Evolutionary conservation across 2,329 filamentous ascomycete genomes (phyloP).

Genomic region (Microsporum ferrugineum): DNA sequence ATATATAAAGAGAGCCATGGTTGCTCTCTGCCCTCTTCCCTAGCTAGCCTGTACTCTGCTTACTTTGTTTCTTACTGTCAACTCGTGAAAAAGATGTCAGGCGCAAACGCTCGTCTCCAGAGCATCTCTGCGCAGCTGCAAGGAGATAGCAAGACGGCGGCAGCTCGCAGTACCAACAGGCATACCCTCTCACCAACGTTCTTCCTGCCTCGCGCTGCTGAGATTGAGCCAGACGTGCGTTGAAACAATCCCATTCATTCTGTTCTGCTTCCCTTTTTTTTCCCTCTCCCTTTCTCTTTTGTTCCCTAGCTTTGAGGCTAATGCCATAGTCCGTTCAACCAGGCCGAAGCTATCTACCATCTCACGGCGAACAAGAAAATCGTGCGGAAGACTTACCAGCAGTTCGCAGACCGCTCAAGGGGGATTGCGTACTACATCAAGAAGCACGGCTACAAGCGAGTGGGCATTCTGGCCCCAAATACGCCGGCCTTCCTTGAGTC

Average conservation of each 20-base stretch:
- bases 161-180: slow-evolving; percentile 28
- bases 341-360: slow-evolving; percentile 74
- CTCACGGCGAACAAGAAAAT: slow-evolving; percentile 64
- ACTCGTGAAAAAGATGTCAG: slow-evolving; percentile 17
- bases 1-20: neutral
- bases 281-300: neutral
- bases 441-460: slow-evolving; percentile 59
- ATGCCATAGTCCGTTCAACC: neutral
- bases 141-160: slow-evolving; percentile 17
- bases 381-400: slow-evolving; percentile 64
- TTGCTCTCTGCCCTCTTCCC: neutral
- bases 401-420: slow-evolving; percentile 73
- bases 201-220: slow-evolving; percentile 74
- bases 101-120: slow-evolving; percentile 20
- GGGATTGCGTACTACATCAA: slow-evolving; percentile 80
- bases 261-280: neutral
- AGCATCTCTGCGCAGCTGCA: slow-evolving; percentile 23
- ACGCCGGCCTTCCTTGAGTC: slow-evolving; percentile 89
- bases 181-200: slow-evolving; percentile 67
- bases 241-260: neutral
- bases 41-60: neutral
- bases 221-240: slow-evolving; percentile 66
- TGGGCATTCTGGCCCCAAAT: slow-evolving; percentile 82
- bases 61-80: neutral
- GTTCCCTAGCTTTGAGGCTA: neutral